Conservation (phyloP, 208 protist species). For the Leishmania tropica region DNA sequence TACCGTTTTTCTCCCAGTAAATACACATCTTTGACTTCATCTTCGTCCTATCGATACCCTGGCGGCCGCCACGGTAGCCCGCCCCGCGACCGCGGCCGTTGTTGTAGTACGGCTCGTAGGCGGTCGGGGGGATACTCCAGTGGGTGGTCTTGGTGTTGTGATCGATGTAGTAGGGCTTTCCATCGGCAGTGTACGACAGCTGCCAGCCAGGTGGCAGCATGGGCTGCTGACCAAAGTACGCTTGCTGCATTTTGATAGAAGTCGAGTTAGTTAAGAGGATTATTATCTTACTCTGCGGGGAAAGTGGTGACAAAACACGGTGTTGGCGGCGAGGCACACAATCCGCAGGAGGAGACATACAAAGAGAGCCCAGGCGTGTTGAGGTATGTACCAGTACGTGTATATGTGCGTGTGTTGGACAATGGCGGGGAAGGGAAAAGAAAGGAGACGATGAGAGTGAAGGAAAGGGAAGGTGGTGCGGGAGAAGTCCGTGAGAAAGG, state of each 20-base stretch:
- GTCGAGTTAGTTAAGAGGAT: constrained; percentile 19
- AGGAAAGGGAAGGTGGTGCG: background rate
- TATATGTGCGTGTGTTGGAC: background rate
- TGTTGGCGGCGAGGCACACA: background rate
- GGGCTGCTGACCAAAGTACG: constrained; percentile 56
- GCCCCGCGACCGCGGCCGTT: constrained; percentile 36
- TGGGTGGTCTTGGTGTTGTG: constrained; percentile 89
- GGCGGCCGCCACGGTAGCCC: constrained; percentile 38
- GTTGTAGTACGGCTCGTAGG: constrained; percentile 38
- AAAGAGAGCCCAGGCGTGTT: background rate
- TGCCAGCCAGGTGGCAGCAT: constrained; percentile 81
- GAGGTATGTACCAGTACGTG: constrained; percentile 15
- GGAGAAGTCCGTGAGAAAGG: constrained; percentile 13
- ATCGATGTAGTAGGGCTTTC: constrained; percentile 83
- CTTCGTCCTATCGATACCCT: constrained; percentile 79
- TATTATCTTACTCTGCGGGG: constrained; percentile 25
- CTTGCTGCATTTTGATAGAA: constrained; percentile 51
- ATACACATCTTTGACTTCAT: constrained; percentile 89
- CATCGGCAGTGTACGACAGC: constrained; percentile 70
- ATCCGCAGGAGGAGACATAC: background rate
- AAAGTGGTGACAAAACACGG: background rate
- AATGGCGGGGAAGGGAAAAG: background rate
- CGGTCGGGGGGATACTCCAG: constrained; percentile 64
- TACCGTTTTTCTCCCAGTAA: constrained; percentile 85
- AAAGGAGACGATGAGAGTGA: constrained; percentile 18